phyloP scores from a whole-genome alignment of 352 stramenopile species.

The Phytophthora brassicae region DNA sequence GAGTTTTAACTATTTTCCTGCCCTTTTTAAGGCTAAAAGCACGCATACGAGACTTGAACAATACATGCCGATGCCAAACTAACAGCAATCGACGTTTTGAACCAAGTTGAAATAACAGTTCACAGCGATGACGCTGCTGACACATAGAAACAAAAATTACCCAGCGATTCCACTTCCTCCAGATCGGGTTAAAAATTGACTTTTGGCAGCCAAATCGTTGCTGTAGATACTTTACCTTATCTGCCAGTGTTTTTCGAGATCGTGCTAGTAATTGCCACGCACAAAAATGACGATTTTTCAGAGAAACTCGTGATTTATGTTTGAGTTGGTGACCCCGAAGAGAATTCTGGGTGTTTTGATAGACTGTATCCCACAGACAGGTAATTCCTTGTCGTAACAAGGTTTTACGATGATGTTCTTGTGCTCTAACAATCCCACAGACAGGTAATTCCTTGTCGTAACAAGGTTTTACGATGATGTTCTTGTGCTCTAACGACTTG shows the following conservation, averaged over 20 bases:
- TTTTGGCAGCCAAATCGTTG: conserved; percentile 11
- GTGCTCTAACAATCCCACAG: too few relatives aligned
- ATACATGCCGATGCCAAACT: conserved; percentile 18
- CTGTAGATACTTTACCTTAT: conserved; percentile 5
- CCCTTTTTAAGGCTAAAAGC: background rate
- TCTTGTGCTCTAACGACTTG: conserved; percentile 10
- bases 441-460: conserved; percentile 25
- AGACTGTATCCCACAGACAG: conserved; percentile 24
- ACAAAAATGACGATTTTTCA: conserved; percentile 29
- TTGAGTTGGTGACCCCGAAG: conserved; percentile 24
- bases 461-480: conserved; percentile 17
- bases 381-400: conserved; percentile 30
- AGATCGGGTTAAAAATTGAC: conserved; percentile 34
- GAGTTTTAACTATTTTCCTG: background rate
- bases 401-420: conserved; percentile 11
- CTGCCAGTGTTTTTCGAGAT: background rate
- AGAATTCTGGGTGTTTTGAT: conserved; percentile 23
- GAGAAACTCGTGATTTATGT: conserved; percentile 17
- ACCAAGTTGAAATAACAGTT: conserved; percentile 4
- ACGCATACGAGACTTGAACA: conserved; percentile 6
- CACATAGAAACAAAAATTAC: conserved; percentile 8
- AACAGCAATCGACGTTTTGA: conserved; percentile 17
- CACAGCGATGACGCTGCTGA: conserved; percentile 10
- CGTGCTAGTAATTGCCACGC: conserved; percentile 16
- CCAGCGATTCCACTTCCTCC: conserved; percentile 36